Evolutionary conservation across 2,329 filamentous ascomycete species (phyloP), one percentile per base, ranked within the genome.

Genomic region (Neonectria neomacrospora): DNA sequence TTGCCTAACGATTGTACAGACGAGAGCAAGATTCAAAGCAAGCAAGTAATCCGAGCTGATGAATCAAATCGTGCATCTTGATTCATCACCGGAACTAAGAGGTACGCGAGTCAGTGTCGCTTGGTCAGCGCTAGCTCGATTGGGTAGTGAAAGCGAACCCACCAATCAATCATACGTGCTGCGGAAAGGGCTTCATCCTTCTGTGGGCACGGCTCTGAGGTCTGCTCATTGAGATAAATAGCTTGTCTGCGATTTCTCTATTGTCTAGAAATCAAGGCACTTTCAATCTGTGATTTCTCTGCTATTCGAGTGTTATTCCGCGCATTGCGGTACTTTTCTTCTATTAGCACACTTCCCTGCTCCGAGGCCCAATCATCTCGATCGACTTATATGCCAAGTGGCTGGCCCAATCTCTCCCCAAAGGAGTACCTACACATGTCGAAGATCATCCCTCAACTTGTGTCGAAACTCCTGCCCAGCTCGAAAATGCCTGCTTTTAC

Each of bases 401-500:
- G 42, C 41, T 51, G n/a, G 20, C 61, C 30, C 22, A 28, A 16
- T 52, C 18, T 34, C 18, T 32, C 48, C 45, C 20, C 3, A 47
- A 54, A 28, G 0, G 32, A 59, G 9, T 48, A 41, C 20, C 42
- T 51, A 5, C 16, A 66, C 61, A 77, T 77, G 74, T 74, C 68
- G 16, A 77, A 54, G 63, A 63, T 78, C 70, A 67, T 63, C 20
- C n/a, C n/a, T 54, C 71, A 68, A 30, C 61, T 76, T 57, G 41
- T 67, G 23, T 76, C 74, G 18, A 76, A 70, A 70, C 37, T 73
- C 50, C 58, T 75, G n/a, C 63, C 72, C 59, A 64, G 32, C 56
- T 75, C 71, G 18, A 80, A 75, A 70, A 81, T 81, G 79, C 75
- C 79, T 52, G 78, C 77, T 52, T 81, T 81, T 64, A 81, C 77